A percentile compares a stretch with the other conserved stretches of the same genome.
Conservation (phyloP, 305 asterid species). For the Fraxinus albicans region DNA sequence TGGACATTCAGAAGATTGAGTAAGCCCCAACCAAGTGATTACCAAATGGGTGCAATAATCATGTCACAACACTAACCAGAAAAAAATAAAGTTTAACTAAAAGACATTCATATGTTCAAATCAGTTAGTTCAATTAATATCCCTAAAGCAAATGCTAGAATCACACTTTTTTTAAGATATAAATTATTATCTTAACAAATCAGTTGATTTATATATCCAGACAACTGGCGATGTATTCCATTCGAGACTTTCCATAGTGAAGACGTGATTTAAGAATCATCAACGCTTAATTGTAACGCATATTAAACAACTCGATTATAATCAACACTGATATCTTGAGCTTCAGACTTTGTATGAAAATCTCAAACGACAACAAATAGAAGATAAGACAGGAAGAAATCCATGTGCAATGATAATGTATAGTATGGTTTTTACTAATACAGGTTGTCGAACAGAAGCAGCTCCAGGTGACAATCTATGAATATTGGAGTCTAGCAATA, state of each 20-base stretch:
- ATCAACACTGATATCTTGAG: not conserved
- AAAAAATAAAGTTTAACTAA: not conserved
- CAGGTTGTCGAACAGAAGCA: not conserved
- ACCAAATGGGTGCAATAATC: not conserved
- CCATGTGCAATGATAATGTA: not conserved
- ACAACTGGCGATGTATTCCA: not conserved
- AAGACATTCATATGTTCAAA: slow-evolving; percentile 5
- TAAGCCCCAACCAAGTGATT: not conserved
- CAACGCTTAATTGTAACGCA: not conserved
- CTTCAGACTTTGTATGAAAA: not conserved
- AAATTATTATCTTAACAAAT: not conserved
- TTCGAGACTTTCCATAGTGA: not conserved
- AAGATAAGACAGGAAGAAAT: not conserved
- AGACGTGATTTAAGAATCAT: not conserved
- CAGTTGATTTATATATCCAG: not conserved
- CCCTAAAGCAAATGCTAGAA: not conserved
- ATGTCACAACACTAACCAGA: not conserved
- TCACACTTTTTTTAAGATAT: not conserved
- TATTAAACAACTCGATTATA: not conserved
- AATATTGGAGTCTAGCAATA: not conserved
- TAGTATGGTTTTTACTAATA: not conserved
- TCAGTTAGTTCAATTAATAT: not conserved
- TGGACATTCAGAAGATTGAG: slow-evolving; percentile 9
- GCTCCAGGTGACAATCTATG: not conserved
- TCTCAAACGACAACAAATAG: not conserved